Evolutionary conservation across 2,329 filamentous ascomycete genomes (phyloP).

Genomic region (Mycosphaerelloides madeirae): DNA sequence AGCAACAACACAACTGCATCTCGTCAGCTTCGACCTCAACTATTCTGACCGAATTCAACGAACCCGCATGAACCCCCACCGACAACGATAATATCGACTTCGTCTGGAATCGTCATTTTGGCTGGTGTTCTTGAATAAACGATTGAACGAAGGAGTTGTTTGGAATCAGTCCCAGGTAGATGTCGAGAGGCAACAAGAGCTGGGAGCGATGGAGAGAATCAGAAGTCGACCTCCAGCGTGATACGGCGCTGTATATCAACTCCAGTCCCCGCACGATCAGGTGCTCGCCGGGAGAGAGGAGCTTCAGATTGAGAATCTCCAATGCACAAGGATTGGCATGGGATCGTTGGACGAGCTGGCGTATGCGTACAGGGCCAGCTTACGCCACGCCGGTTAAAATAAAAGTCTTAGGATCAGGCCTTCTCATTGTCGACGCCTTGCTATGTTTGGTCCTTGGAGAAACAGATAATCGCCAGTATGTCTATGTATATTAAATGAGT

Average conservation of each 20-base stretch:
- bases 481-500: too few relatives aligned
- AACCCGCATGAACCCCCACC: conserved; percentile 68
- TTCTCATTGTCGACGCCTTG: too few relatives aligned
- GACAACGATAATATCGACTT: conserved; percentile 76
- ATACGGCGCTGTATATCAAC: conserved; percentile 22
- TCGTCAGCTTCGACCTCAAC: conserved; percentile 23
- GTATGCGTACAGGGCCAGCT: conserved; percentile 16
- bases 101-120: conserved; percentile 63
- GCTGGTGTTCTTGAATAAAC: conserved; percentile 6
- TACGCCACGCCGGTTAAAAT: conserved; percentile 17
- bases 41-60: conserved; percentile 16
- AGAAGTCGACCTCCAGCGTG: conserved; percentile 4
- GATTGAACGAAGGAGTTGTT: too few relatives aligned
- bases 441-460: too few relatives aligned
- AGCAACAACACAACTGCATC: conserved; percentile 44
- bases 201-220: conserved; percentile 1
- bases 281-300: conserved; percentile 18
- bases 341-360: conserved; percentile 15
- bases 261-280: conserved; percentile 21
- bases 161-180: too few relatives aligned
- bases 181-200: too few relatives aligned
- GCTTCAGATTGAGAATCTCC: conserved; percentile 12
- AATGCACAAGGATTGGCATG: conserved; percentile 14
- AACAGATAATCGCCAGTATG: too few relatives aligned
- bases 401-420: not conserved